A percentile compares a stretch with the other conserved stretches of the same genome.
Evolutionary conservation across 345 rosid genomes (phyloP).

Genomic region (Dipteronia sinensis): DNA sequence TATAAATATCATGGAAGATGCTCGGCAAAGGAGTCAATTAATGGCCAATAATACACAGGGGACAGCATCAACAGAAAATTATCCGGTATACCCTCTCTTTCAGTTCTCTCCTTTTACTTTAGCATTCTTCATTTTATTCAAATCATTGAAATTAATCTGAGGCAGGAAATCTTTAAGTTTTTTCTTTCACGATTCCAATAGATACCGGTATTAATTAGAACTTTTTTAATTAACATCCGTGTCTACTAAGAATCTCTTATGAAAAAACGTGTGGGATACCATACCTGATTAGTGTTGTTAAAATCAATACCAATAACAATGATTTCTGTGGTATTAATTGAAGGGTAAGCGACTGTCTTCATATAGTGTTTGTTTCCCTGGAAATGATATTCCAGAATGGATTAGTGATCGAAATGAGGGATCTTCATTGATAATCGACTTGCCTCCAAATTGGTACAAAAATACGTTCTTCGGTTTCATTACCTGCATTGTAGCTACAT

Average conservation of each 20-base stretch:
- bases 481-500: not conserved
- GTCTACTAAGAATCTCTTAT: too few relatives aligned
- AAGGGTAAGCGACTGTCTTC: not conserved
- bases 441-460: not conserved
- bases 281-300: too few relatives aligned
- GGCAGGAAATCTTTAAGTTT: too few relatives aligned
- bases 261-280: too few relatives aligned
- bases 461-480: not conserved
- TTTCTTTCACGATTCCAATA: too few relatives aligned
- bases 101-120: too few relatives aligned
- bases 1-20: not conserved
- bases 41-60: conserved; percentile 3
- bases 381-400: conserved; percentile 12
- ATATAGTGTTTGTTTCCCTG: not conserved
- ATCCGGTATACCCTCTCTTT: not conserved
- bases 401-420: not conserved
- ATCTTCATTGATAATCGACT: not conserved
- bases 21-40: not conserved
- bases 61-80: too few relatives aligned
- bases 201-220: too few relatives aligned
- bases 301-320: not conserved
- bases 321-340: not conserved
- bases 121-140: too few relatives aligned
- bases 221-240: too few relatives aligned
- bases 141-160: too few relatives aligned